A percentile compares a stretch with the other conserved stretches of the same genome.
Evolutionary conservation across 495 filamentous ascomycete species (phyloP).

Genomic region (Trichoderma erinaceum): DNA sequence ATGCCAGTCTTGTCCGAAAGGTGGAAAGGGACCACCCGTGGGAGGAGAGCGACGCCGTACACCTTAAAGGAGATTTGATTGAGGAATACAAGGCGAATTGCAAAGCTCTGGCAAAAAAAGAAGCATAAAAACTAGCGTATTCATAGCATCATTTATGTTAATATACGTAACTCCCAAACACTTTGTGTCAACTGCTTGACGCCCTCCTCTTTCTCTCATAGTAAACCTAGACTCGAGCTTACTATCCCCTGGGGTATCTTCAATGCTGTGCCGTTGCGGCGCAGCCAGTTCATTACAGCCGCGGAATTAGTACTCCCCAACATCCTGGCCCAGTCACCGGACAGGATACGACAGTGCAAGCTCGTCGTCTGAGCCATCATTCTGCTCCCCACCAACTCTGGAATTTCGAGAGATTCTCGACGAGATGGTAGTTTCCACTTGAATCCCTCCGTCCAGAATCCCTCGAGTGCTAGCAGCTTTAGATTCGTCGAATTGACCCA

Average conservation of each 20-base stretch:
- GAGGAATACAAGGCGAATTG: not conserved
- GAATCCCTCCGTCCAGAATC: not conserved
- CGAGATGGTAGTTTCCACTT: not conserved
- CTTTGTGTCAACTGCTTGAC: not conserved
- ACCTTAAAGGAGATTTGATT: constrained; percentile 16
- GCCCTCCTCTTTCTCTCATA: not conserved
- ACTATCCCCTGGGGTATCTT: not conserved
- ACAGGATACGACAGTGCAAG: not conserved
- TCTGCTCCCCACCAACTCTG: not conserved
- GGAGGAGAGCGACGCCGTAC: constrained; percentile 37
- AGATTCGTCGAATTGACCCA: not conserved
- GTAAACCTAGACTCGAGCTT: not conserved
- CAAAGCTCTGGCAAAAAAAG: not conserved
- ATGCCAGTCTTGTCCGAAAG: constrained; percentile 27
- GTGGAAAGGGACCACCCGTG: constrained; percentile 40
- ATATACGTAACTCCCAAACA: too few species aligned
- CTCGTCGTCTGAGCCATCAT: not conserved
- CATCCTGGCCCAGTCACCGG: not conserved
- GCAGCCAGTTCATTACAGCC: not conserved
- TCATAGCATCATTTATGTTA: too few species aligned
- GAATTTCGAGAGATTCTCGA: not conserved
- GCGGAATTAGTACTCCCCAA: not conserved
- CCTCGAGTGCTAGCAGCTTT: not conserved
- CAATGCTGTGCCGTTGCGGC: not conserved
- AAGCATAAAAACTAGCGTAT: too few species aligned